Conservation (phyloP, 768 basidiomycete genomes). For the Suillus occidentalis region DNA sequence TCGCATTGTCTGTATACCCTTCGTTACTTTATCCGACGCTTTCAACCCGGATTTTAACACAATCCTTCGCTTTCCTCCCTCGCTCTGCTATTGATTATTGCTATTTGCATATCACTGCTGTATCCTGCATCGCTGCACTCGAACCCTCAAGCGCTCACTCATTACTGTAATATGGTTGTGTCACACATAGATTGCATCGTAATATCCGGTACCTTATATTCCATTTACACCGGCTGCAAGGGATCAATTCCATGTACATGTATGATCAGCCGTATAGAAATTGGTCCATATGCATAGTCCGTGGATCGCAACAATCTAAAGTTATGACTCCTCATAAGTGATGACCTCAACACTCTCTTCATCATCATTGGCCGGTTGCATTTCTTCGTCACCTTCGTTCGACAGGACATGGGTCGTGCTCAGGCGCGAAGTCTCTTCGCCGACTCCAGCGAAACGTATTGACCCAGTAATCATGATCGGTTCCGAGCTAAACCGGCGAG, state of each 20-base stretch:
- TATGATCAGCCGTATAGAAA: background rate
- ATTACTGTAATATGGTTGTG: background rate
- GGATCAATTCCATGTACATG: background rate
- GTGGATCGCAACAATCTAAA: background rate
- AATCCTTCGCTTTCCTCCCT: slow-evolving; percentile 13
- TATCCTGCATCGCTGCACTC: slow-evolving; percentile 6
- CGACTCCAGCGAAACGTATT: slow-evolving; percentile 15
- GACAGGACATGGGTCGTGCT: slow-evolving; percentile 22
- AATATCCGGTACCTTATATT: background rate
- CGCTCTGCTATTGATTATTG: slow-evolving; percentile 5
- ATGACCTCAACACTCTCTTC: background rate
- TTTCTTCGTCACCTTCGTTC: slow-evolving; percentile 11
- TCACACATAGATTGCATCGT: background rate
- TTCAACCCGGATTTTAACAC: background rate
- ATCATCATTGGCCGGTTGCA: background rate
- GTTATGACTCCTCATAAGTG: background rate
- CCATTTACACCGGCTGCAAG: background rate
- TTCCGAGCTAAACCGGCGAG: slow-evolving; percentile 12
- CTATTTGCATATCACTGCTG: slow-evolving; percentile 8
- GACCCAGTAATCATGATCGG: slow-evolving; percentile 14
- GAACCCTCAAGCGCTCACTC: background rate
- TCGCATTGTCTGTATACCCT: slow-evolving; percentile 1
- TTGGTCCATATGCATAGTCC: background rate
- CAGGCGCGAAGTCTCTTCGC: slow-evolving; percentile 8
- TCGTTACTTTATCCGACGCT: background rate